Percentiles rank a stretch among this genome's conserved stretches.
Conservation (phyloP, 2,329 filamentous ascomycete genomes). For the Cladosporium sp. region DNA sequence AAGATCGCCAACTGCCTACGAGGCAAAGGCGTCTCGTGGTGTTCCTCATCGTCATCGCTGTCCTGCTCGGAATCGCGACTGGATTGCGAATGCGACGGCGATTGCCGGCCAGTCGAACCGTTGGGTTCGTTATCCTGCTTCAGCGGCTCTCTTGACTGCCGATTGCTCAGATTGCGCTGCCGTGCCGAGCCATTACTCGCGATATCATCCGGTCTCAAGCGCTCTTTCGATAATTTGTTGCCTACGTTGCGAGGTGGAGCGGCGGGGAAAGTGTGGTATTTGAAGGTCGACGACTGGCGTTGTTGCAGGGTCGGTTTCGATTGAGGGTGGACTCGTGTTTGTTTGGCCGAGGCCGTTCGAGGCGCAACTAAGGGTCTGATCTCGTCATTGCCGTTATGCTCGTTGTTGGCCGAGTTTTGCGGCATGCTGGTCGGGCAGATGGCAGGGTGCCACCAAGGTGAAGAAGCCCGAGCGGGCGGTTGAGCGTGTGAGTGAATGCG, state of each 20-base stretch:
- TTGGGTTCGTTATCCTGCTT: constrained; percentile 10
- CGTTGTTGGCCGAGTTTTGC: neutral
- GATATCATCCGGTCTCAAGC: constrained; percentile 15
- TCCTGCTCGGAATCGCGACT: constrained; percentile 11
- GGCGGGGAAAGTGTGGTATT: constrained; percentile 79
- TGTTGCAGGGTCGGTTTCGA: constrained; percentile 26
- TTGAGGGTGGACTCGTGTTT: neutral
- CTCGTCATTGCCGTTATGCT: neutral
- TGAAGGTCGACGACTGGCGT: constrained; percentile 52
- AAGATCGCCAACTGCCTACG: constrained; percentile 76
- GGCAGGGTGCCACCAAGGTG: too few species aligned
- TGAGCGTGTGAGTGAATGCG: too few species aligned
- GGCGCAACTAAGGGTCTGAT: constrained; percentile 1
- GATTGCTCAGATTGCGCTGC: constrained; percentile 13
- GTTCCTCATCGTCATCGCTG: neutral
- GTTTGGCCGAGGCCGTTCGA: neutral
- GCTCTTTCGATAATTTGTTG: constrained; percentile 38
- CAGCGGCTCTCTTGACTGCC: neutral
- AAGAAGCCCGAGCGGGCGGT: too few species aligned
- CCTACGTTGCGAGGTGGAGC: constrained; percentile 64
- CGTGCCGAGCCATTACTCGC: neutral
- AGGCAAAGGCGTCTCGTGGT: constrained; percentile 68
- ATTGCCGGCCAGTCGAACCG: constrained; percentile 8
- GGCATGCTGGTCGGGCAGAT: neutral
- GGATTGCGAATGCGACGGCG: constrained; percentile 14